Evolutionary conservation across 306 rosid species (phyloP).

Genomic region (Vicia faba): DNA sequence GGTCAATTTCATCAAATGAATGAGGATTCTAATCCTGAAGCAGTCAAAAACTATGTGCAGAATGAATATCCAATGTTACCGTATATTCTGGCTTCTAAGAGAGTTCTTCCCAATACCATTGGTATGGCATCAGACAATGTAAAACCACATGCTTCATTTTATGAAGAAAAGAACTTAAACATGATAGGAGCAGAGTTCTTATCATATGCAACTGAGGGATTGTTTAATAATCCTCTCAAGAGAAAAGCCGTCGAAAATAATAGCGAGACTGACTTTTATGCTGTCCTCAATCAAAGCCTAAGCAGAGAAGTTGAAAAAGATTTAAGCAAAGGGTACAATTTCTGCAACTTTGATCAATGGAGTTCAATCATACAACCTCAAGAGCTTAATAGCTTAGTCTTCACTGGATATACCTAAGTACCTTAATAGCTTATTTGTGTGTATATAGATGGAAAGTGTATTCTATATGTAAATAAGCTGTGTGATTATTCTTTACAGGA

Average conservation of each 20-base stretch:
- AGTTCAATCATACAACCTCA: slow-evolving; percentile 46
- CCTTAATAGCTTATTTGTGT: slow-evolving; percentile 16
- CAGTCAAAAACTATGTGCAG: slow-evolving; percentile 40
- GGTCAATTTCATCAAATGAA: slow-evolving; percentile 39
- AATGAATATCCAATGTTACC: slow-evolving; percentile 68
- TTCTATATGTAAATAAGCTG: slow-evolving; percentile 37
- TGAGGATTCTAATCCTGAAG: slow-evolving; percentile 47
- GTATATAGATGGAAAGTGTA: slow-evolving; percentile 18
- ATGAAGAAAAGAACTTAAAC: slow-evolving; percentile 31
- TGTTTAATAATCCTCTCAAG: slow-evolving; percentile 46
- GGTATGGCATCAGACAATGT: slow-evolving; percentile 43
- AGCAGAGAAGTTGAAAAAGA: slow-evolving; percentile 31
- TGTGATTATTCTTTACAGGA: slow-evolving; percentile 39
- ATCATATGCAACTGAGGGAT: slow-evolving; percentile 39
- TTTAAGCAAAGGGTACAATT: slow-evolving; percentile 36
- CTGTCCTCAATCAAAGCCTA: slow-evolving; percentile 40
- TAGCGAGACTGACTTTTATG: slow-evolving; percentile 20
- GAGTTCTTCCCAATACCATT: slow-evolving; percentile 34
- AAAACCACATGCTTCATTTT: slow-evolving; percentile 35
- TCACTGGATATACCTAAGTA: slow-evolving; percentile 34
- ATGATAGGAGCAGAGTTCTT: slow-evolving; percentile 31
- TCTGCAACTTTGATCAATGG: slow-evolving; percentile 46
- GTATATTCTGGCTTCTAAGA: slow-evolving; percentile 54
- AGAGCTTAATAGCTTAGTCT: slow-evolving; percentile 46
- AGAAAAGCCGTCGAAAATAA: slow-evolving; percentile 45